Percentiles rank a stretch among this genome's conserved stretches.
phyloP scores from a whole-genome alignment of 768 basidiomycete species.

The Auricularia auricula-judae region DNA sequence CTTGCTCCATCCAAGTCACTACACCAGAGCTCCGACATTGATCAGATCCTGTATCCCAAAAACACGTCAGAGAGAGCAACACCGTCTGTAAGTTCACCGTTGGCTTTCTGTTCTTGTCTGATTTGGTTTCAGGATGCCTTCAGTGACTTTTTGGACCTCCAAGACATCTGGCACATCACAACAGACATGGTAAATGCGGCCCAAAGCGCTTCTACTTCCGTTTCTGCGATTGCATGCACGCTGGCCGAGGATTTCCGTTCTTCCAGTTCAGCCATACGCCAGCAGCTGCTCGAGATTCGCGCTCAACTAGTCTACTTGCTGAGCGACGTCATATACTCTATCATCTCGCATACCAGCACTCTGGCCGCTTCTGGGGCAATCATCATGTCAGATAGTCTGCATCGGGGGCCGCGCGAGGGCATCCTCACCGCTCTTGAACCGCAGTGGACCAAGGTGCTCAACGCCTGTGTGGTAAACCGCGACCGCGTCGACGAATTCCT shows the following conservation, averaged over 20 bases:
- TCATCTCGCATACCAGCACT: neutral
- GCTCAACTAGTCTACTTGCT: neutral
- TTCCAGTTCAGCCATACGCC: neutral
- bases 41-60: too few species aligned
- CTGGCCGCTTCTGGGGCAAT: neutral
- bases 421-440: too few species aligned
- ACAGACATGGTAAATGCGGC: neutral
- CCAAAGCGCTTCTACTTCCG: neutral
- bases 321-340: neutral
- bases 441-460: neutral
- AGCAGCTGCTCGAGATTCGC: neutral
- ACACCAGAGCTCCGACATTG: too few species aligned
- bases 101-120: too few species aligned
- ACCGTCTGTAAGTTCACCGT: too few species aligned
- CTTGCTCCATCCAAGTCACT: too few species aligned
- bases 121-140: too few species aligned
- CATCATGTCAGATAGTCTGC: neutral
- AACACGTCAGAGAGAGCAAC: too few species aligned
- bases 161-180: neutral
- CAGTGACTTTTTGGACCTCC: neutral
- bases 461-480: neutral
- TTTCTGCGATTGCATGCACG: neutral
- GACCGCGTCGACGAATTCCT: neutral
- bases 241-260: neutral
- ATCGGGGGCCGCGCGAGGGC: too few species aligned